These are phyloP conservation scores for Leonotis leonurus DNA, from an alignment of 257 asterid species.

Conservation along the genomic window DNA sequence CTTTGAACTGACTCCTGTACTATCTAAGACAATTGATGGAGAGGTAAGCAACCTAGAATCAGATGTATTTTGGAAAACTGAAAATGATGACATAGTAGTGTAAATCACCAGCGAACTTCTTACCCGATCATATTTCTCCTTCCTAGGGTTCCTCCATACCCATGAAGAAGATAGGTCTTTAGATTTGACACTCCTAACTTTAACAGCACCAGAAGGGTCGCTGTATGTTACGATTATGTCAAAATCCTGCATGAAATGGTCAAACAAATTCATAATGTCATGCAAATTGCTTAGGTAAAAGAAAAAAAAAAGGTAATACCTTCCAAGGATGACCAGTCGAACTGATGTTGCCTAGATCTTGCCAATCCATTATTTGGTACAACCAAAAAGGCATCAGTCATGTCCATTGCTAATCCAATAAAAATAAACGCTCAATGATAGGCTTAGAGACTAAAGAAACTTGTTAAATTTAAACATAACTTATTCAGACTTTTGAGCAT, in stretches of 20 bases:
- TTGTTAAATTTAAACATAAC: neutral
- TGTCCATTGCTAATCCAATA: constrained; percentile 14
- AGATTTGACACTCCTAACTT: constrained; percentile 54
- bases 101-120: constrained; percentile 41
- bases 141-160: constrained; percentile 75
- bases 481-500: constrained; percentile 6
- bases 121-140: constrained; percentile 32
- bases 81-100: constrained; percentile 11
- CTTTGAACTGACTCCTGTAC: constrained; percentile 29
- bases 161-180: constrained; percentile 78
- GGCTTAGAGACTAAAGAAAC: constrained; percentile 1
- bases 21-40: constrained; percentile 35
- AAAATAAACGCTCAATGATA: neutral
- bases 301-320: constrained; percentile 37
- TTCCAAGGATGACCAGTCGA: constrained; percentile 41
- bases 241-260: constrained; percentile 60
- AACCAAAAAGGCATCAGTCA: constrained; percentile 8
- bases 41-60: constrained; percentile 17
- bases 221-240: constrained; percentile 72
- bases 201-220: constrained; percentile 70
- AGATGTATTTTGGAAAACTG: constrained; percentile 9
- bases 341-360: constrained; percentile 47
- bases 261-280: constrained; percentile 9
- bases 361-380: constrained; percentile 29
- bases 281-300: constrained; percentile 12